Conservation (phyloP, 2,329 filamentous ascomycete genomes). For the Dactylellina haptotyla region DNA sequence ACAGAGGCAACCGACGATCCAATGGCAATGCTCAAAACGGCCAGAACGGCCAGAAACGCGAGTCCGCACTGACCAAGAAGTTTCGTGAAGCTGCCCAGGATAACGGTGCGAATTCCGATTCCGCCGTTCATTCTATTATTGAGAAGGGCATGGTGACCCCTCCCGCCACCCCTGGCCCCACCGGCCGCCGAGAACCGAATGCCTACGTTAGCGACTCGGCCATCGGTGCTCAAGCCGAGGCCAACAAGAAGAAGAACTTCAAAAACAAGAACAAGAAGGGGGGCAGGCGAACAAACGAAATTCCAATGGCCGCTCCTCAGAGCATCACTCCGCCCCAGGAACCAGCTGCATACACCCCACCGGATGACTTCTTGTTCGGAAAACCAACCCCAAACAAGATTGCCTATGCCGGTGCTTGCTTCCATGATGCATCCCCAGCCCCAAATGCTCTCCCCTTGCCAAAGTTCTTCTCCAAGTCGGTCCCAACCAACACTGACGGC, state of each 20-base stretch:
- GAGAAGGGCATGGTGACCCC: slow-evolving; percentile 50
- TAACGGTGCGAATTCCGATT: slow-evolving; percentile 33
- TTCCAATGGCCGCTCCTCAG: slow-evolving; percentile 16
- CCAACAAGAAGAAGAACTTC: slow-evolving; percentile 33
- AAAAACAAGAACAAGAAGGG: slow-evolving; percentile 42
- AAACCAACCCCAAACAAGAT: slow-evolving; percentile 62
- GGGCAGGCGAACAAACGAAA: slow-evolving; percentile 28
- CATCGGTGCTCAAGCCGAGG: slow-evolving; percentile 23
- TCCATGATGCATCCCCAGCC: slow-evolving; percentile 86
- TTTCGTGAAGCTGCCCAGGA: slow-evolving; percentile 45
- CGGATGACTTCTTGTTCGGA: slow-evolving; percentile 39
- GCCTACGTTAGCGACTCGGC: slow-evolving; percentile 53
- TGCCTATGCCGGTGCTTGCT: slow-evolving; percentile 90
- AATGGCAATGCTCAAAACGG: not conserved
- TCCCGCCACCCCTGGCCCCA: slow-evolving; percentile 36
- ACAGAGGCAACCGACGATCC: slow-evolving; percentile 9
- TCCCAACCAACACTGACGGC: slow-evolving; percentile 71
- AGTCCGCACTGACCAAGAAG: slow-evolving; percentile 46
- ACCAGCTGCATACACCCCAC: slow-evolving; percentile 30
- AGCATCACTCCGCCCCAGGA: slow-evolving; percentile 42
- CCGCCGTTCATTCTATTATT: slow-evolving; percentile 29
- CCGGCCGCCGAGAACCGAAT: slow-evolving; percentile 34
- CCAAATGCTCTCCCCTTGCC: slow-evolving; percentile 90
- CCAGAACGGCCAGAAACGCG: slow-evolving; percentile 23
- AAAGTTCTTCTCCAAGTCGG: slow-evolving; percentile 82